phyloP scores from a whole-genome alignment of 2,329 filamentous ascomycete genomes.

The Penicillium fuscoglaucum region DNA sequence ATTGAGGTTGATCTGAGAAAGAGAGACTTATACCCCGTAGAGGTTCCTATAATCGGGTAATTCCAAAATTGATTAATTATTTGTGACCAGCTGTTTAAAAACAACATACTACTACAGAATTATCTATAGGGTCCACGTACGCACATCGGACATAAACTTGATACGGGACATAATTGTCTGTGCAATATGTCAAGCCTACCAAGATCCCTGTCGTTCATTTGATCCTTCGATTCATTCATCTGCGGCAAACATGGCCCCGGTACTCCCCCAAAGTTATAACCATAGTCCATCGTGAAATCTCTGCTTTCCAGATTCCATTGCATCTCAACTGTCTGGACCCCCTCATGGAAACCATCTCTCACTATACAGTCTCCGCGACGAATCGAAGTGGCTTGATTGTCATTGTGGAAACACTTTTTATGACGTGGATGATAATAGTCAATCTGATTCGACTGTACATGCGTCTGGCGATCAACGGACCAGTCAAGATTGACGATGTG shows the following conservation, averaged over 20 bases:
- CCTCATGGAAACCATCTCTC: background rate
- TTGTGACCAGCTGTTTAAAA: background rate
- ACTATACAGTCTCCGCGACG: background rate
- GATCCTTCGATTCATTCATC: background rate
- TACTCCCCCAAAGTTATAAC: background rate
- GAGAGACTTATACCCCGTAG: background rate
- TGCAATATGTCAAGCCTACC: background rate
- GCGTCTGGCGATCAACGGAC: background rate
- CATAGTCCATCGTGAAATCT: background rate
- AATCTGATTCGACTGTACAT: background rate
- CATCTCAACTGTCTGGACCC: background rate
- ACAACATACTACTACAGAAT: background rate
- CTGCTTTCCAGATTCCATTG: background rate
- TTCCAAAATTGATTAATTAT: background rate
- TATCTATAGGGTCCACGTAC: background rate
- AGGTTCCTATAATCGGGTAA: background rate
- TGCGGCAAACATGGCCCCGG: background rate
- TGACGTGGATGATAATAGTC: constrained; percentile 1
- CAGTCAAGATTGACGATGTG: background rate
- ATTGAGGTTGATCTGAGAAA: background rate
- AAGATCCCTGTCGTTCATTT: background rate
- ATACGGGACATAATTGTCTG: too few relatives aligned
- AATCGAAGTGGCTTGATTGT: background rate
- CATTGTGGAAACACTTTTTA: background rate
- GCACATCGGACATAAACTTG: background rate